Conservation (phyloP, 2,329 filamentous ascomycete species). For the Cordyceps sp. region DNA sequence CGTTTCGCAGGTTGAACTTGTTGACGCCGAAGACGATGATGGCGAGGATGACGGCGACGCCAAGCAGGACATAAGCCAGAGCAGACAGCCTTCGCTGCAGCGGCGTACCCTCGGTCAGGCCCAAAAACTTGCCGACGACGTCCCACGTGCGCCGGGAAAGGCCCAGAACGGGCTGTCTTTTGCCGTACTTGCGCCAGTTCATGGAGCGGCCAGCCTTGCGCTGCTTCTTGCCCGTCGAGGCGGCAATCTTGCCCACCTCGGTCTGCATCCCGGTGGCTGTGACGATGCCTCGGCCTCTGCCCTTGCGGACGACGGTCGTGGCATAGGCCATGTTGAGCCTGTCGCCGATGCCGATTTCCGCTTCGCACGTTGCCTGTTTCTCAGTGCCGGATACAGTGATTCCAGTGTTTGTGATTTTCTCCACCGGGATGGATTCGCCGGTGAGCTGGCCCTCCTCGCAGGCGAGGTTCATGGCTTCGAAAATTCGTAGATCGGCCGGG, state of each 20-base stretch:
- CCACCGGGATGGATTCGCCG: slow-evolving; percentile 57
- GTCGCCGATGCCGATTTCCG: slow-evolving; percentile 50
- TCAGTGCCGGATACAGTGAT: slow-evolving; percentile 27
- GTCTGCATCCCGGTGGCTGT: slow-evolving; percentile 56
- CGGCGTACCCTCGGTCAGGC: slow-evolving; percentile 52
- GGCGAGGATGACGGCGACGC: slow-evolving; percentile 43
- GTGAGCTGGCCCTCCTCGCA: slow-evolving; percentile 68
- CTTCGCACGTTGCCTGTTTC: slow-evolving; percentile 24
- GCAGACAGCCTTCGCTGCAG: slow-evolving; percentile 65
- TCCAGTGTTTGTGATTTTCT: slow-evolving; percentile 41
- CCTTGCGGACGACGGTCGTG: slow-evolving; percentile 56
- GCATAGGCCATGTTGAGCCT: slow-evolving; percentile 61
- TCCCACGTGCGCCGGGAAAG: slow-evolving; percentile 29
- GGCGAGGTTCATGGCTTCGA: slow-evolving; percentile 62
- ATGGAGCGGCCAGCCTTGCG: slow-evolving; percentile 36
- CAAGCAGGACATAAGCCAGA: slow-evolving; percentile 61
- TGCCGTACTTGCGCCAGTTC: slow-evolving; percentile 36
- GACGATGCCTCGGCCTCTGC: slow-evolving; percentile 56
- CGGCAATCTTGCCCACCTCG: slow-evolving; percentile 54
- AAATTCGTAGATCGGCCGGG: slow-evolving; percentile 53
- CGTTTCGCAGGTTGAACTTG: slow-evolving; percentile 30
- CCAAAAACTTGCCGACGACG: slow-evolving; percentile 40
- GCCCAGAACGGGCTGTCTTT: slow-evolving; percentile 29
- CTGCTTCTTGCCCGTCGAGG: slow-evolving; percentile 32
- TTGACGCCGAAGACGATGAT: slow-evolving; percentile 42